phyloP scores from a whole-genome alignment of 2,329 filamentous ascomycete species.

The Alternaria ethzedia region DNA sequence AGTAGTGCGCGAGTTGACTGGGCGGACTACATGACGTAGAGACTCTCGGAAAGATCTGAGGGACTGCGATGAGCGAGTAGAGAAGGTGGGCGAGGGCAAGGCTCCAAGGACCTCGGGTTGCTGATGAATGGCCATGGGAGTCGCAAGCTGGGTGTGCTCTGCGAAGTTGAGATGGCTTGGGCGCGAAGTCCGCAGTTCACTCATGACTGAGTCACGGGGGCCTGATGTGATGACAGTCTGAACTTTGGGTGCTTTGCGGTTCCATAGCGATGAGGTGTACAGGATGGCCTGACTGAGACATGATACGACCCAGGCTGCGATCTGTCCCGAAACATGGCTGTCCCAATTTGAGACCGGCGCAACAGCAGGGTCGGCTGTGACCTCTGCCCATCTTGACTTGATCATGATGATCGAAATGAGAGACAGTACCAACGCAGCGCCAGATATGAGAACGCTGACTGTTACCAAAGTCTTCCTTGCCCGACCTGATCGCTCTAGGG shows the following conservation, averaged over 20 bases:
- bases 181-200: slow-evolving; percentile 37
- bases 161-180: slow-evolving; percentile 34
- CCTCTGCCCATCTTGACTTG: slow-evolving; percentile 28
- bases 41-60: slow-evolving; percentile 46
- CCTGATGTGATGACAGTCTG: slow-evolving; percentile 31
- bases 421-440: slow-evolving; percentile 32
- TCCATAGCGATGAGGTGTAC: slow-evolving; percentile 38
- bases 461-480: slow-evolving; percentile 25
- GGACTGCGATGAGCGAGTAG: slow-evolving; percentile 43
- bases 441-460: slow-evolving; percentile 31
- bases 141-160: slow-evolving; percentile 31
- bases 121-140: slow-evolving; percentile 27
- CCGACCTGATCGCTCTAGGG: slow-evolving; percentile 24
- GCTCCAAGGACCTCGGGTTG: slow-evolving; percentile 15
- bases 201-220: slow-evolving; percentile 45
- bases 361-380: slow-evolving; percentile 17
- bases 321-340: slow-evolving; percentile 43
- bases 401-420: slow-evolving; percentile 37
- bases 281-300: slow-evolving; percentile 39
- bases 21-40: slow-evolving; percentile 47
- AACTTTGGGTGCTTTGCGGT: slow-evolving; percentile 21
- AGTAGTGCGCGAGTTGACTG: slow-evolving; percentile 46
- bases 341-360: slow-evolving; percentile 30
- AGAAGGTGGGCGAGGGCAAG: slow-evolving; percentile 46
- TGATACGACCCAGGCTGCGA: slow-evolving; percentile 43